Evolutionary conservation across 257 asterid species (phyloP).

Genomic region (Solanum chiquidenum): DNA sequence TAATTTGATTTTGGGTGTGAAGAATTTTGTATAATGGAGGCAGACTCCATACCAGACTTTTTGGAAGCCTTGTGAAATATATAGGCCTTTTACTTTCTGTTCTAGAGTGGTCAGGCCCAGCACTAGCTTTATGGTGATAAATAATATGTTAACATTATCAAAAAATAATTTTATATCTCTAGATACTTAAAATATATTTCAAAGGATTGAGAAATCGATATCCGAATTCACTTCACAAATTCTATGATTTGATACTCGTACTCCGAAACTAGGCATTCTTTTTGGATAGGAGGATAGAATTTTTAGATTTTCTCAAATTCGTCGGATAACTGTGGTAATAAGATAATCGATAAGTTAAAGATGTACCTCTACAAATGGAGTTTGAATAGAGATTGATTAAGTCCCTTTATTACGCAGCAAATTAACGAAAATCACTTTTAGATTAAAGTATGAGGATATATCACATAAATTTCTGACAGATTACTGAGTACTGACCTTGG

Average conservation of each 20-base stretch:
- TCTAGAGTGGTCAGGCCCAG: background rate
- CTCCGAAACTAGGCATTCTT: background rate
- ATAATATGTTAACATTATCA: background rate
- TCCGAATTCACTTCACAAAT: background rate
- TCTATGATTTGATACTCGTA: background rate
- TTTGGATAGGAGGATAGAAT: background rate
- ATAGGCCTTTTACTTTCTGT: background rate
- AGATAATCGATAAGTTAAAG: background rate
- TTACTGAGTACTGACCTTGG: constrained; percentile 52
- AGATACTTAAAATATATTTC: background rate
- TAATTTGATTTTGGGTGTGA: background rate
- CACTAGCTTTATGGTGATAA: background rate
- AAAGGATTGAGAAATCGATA: background rate
- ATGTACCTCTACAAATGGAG: background rate
- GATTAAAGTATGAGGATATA: background rate
- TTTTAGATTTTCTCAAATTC: background rate
- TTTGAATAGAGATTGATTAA: background rate
- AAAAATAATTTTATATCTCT: background rate
- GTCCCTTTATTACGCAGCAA: background rate
- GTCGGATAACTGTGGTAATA: background rate
- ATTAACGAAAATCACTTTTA: background rate
- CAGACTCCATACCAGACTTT: background rate
- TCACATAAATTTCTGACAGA: background rate
- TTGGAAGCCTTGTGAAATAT: background rate
- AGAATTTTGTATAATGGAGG: background rate